Conservation (phyloP, 371 early-diverging fungal species). For the Mucor indicus region DNA sequence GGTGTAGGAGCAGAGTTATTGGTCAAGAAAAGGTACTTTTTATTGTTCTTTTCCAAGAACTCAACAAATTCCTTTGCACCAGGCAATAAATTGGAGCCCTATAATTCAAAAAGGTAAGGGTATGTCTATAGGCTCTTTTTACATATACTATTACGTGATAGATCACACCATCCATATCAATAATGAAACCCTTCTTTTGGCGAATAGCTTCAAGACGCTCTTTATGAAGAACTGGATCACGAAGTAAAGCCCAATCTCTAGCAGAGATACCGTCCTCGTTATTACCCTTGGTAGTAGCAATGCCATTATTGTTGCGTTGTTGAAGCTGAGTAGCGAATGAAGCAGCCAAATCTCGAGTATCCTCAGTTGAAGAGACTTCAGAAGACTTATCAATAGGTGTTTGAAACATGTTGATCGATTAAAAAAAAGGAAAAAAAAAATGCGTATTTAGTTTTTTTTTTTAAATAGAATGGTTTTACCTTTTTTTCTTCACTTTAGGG, state of each 20-base stretch:
- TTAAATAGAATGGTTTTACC: too few species aligned
- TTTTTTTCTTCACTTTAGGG: too few species aligned
- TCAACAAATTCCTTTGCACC: slow-evolving; percentile 64
- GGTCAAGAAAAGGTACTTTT: slow-evolving; percentile 65
- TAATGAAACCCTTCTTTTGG: slow-evolving; percentile 58
- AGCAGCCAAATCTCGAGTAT: too few species aligned
- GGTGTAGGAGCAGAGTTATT: slow-evolving; percentile 71
- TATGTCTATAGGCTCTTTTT: not conserved
- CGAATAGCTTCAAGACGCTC: slow-evolving; percentile 53
- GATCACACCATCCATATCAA: slow-evolving; percentile 71
- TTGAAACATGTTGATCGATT: too few species aligned
- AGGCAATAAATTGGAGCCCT: slow-evolving; percentile 50
- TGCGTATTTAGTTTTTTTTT: too few species aligned
- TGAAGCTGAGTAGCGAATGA: too few species aligned
- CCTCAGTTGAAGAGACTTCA: too few species aligned
- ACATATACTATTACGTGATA: slow-evolving; percentile 48
- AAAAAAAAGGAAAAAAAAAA: too few species aligned
- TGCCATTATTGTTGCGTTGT: slow-evolving; percentile 5
- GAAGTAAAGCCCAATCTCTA: slow-evolving; percentile 38
- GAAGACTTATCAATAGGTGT: too few species aligned
- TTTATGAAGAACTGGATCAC: slow-evolving; percentile 35
- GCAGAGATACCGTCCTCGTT: too few species aligned
- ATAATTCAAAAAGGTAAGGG: not conserved
- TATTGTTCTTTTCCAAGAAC: slow-evolving; percentile 56
- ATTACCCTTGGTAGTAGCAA: too few species aligned